Percentiles rank a stretch among this genome's conserved stretches.
Conservation (phyloP, 2,329 filamentous ascomycete genomes). For the Calonectria pauciramosa region DNA sequence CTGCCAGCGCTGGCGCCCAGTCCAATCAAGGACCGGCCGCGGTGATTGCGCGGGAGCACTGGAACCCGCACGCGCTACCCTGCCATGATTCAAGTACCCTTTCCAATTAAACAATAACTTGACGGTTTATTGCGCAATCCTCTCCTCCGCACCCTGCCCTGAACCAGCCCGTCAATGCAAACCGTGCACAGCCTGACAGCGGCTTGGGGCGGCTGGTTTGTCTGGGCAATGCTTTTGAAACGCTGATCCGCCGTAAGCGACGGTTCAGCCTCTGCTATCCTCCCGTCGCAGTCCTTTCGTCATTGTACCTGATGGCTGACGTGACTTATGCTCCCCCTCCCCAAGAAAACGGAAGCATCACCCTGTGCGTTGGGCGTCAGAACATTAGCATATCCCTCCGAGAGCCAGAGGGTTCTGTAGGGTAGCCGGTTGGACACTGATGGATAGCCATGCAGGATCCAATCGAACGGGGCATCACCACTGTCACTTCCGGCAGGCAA, state of each 20-base stretch:
- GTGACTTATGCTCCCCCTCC: slow-evolving; percentile 8
- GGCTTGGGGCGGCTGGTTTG: slow-evolving; percentile 1
- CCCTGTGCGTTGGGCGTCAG: not conserved
- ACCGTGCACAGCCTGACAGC: slow-evolving; percentile 26
- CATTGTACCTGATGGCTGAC: slow-evolving; percentile 34
- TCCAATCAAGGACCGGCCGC: slow-evolving; percentile 31
- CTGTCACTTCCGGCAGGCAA: slow-evolving; percentile 25
- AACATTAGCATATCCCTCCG: not conserved
- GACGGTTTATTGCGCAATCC: not conserved
- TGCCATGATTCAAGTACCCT: slow-evolving; percentile 5
- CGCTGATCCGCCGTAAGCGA: slow-evolving; percentile 46
- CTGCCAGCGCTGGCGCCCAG: slow-evolving; percentile 29
- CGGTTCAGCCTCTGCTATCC: slow-evolving; percentile 27
- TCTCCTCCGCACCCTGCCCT: slow-evolving; percentile 16
- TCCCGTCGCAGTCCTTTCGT: slow-evolving; percentile 32
- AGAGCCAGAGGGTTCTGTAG: not conserved
- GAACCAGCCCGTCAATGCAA: slow-evolving; percentile 25
- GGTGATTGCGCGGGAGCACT: slow-evolving; percentile 25
- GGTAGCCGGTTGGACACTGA: not conserved
- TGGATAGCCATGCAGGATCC: slow-evolving; percentile 12
- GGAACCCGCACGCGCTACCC: slow-evolving; percentile 9
- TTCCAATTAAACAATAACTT: slow-evolving; percentile 9
- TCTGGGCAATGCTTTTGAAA: slow-evolving; percentile 31
- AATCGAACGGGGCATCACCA: not conserved
- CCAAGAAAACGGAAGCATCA: not conserved